A percentile compares a stretch with the other conserved stretches of the same genome.
Conservation (phyloP, 345 rosid genomes). For the Carallia pectinifolia region DNA sequence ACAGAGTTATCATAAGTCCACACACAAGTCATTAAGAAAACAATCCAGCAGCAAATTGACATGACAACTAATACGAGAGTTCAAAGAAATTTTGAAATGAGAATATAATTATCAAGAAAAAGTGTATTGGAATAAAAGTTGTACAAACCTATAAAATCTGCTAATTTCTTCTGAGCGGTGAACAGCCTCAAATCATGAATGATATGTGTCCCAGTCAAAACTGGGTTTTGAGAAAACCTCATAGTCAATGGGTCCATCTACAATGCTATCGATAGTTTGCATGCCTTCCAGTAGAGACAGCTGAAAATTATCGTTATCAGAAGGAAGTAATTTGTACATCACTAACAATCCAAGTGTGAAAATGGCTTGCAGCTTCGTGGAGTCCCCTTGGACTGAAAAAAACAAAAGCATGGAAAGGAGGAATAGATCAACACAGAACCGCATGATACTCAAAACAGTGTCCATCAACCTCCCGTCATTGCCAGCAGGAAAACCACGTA, state of each 20-base stretch:
- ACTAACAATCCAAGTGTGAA: constrained; percentile 83
- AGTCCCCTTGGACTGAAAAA: constrained; percentile 91
- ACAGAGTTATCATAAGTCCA: not conserved
- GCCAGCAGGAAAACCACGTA: constrained; percentile 91
- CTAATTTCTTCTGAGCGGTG: constrained; percentile 18
- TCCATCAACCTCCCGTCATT: constrained; percentile 99
- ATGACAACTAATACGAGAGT: not conserved
- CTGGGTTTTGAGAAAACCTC: constrained; percentile 87
- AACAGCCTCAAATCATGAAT: constrained; percentile 28
- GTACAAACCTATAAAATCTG: not conserved
- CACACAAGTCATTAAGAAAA: not conserved
- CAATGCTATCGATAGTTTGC: constrained; percentile 69
- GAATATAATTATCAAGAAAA: too few species aligned
- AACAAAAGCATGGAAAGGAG: constrained; percentile 80
- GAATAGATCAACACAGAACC: constrained; percentile 86
- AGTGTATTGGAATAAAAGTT: not conserved
- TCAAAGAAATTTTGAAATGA: not conserved
- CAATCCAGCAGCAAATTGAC: not conserved
- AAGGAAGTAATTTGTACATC: constrained; percentile 81
- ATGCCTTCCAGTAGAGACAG: constrained; percentile 72
- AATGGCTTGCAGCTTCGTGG: constrained; percentile 93
- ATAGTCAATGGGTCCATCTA: constrained; percentile 81
- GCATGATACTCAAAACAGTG: constrained; percentile 73
- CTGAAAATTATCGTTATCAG: constrained; percentile 57
- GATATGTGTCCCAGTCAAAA: constrained; percentile 86